Evolutionary conservation across 1,284 basidiomycete genomes (phyloP).

Genomic region (Ganoderma lingzhi): DNA sequence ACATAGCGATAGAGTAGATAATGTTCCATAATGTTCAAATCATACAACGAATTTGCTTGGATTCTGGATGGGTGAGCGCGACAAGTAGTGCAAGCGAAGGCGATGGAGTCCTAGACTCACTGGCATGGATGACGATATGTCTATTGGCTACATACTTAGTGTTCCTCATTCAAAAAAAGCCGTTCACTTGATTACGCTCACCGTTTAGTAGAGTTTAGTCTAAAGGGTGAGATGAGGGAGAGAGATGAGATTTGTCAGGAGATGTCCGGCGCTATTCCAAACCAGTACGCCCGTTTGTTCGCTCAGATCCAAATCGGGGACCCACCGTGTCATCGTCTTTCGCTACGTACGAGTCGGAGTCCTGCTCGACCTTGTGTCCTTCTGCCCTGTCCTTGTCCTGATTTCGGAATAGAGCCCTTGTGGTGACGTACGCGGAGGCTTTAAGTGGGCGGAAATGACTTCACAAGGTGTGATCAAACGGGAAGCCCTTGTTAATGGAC

Average conservation of each 20-base stretch:
- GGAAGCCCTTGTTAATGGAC: background rate
- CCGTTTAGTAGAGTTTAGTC: background rate
- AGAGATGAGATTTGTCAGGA: background rate
- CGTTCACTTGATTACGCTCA: background rate
- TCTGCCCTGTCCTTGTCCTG: background rate
- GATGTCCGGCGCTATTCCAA: conserved; percentile 9
- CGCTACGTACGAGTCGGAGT: background rate
- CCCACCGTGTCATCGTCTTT: background rate
- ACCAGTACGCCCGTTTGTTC: background rate
- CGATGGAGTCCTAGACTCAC: background rate
- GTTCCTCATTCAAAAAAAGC: background rate
- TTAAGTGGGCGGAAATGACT: too few relatives aligned
- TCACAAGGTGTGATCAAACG: background rate
- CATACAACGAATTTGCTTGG: too few relatives aligned
- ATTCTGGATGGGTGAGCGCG: too few relatives aligned
- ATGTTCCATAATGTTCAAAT: background rate
- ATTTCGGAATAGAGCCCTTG: background rate
- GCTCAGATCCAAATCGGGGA: background rate
- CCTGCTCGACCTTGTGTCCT: background rate
- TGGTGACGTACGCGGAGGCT: background rate
- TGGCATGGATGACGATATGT: background rate
- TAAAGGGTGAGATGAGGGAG: background rate
- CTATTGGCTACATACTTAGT: background rate
- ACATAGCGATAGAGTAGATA: background rate
- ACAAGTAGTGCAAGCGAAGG: too few relatives aligned